Base-by-base conservation (phyloP, 108 stramenopile genomes). In the Skeletonema tropicum region DNA sequence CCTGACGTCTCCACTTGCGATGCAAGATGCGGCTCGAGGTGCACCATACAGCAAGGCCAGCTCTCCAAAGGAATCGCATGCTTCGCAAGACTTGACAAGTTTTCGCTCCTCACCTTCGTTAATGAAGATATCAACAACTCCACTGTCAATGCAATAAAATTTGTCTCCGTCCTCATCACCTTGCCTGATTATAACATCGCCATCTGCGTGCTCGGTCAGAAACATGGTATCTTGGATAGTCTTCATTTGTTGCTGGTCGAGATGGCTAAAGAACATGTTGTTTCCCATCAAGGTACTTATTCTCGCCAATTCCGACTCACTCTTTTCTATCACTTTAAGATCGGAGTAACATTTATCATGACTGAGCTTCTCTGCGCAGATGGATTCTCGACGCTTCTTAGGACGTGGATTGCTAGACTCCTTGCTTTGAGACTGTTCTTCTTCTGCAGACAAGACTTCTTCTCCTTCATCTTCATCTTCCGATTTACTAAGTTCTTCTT, bases 21-120 rank as follows among this genome's bases (percentile, higher is more conserved):
- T 75, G 62, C 91, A 90, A 29, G 92, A 88, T 39, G 97, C 97
- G n/a, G 95, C 94, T 45, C 97, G 79, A 1, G 97, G 94, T 36
- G 86, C 85, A 71, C 90, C 91, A 84, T 97, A 97, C 74, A 97
- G 76, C 32, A 97, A 78, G 10, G 97, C 94, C 19, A 97, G 79
- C 80, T 97, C 97, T 65, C 97, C 97, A 76, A 97, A 95, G 33
- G 87, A 79, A 45, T 80, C 84, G 69, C 93, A 93, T 41, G 80
- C 85, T 15, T 85, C 79, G 62, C 88, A 87, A 1, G 88, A 80
- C 55, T 92, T 90, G 13, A 92, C 92, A 64, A 86, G 83, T n/a
- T 90, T 83, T 26, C 87, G 81, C 42, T 91, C 89, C 63, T 87
- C 85, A 57, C 81, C 87, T 61, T 55, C 61, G 57, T 85, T 60